Base-by-base conservation (phyloP, 2,329 filamentous ascomycete genomes). In the Diaporthe vexans region DNA sequence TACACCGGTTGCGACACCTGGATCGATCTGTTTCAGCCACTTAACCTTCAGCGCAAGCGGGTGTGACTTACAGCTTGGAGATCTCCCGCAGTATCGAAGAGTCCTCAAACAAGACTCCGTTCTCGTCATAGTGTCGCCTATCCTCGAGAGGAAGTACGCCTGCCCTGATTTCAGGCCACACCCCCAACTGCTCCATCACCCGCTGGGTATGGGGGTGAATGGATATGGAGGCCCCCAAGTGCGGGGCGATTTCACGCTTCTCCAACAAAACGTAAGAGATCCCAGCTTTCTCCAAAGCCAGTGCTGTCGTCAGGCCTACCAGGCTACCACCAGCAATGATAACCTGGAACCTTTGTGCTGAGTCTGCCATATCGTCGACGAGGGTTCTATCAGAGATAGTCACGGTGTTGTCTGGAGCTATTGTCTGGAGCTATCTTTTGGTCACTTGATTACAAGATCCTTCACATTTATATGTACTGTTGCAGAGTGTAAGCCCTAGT, bases 251-350 rank as follows among this genome's bases (percentile, higher is more conserved):
- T 24, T 76, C 77, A 10, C 76, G 70, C 52, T 73, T 77, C 68
- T 78, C 77, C 52, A 78, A 76, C 24, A 78, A 40, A n/a, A 77
- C 51, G 54, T 61, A 77, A 51, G 76, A 73, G 35, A 77, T 74
- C 21, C 74, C 76, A 10, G 76, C 75, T 63, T 72, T 57, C 43
- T 78, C 76, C 17, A 78, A 56, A 9, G 76, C 76, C 19, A 73
- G 73, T 29, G 76, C 77, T 37, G 73, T 54, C 24, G 75, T 76
- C 8, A 78, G 71, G 9, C 77, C 77, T 15, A 59, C 72, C 21
- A 78, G 56, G 51, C 76, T 76, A 35, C 76, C 77, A 40, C 76
- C 77, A 10, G 76, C 75, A 54, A 78, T 77, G 54, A 76, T 72
- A 40, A 76, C 74, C 51, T 61, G 58, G 59, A 75, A 75, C 4